These are phyloP conservation scores for Xylariaceae sp. DNA, from an alignment of 2,329 filamentous ascomycete genomes.

Conservation along the genomic window DNA sequence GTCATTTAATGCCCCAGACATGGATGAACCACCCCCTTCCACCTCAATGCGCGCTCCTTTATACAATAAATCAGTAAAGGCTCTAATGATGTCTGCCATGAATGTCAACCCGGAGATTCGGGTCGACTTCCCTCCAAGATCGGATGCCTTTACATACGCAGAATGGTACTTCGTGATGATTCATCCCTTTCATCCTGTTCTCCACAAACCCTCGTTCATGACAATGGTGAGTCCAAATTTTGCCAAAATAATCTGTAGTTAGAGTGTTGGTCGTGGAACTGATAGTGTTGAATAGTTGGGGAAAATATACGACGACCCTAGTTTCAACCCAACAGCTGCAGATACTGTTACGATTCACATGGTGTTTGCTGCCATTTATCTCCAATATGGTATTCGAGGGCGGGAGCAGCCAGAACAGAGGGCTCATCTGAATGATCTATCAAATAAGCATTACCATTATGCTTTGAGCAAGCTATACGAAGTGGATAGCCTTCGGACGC, in stretches of 20 bases:
- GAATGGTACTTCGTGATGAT: conserved; percentile 75
- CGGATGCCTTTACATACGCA: conserved; percentile 65
- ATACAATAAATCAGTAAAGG: conserved; percentile 71
- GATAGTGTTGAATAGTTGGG: conserved; percentile 44
- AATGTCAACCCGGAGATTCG: conserved; percentile 57
- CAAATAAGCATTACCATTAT: conserved; percentile 78
- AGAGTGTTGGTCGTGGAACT: conserved; percentile 13
- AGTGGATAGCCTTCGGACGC: conserved; percentile 57
- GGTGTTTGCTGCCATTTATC: conserved; percentile 75
- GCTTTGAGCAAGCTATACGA: conserved; percentile 67
- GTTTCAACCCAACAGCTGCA: conserved; percentile 58
- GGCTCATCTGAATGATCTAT: conserved; percentile 58
- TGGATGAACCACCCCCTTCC: conserved; percentile 56
- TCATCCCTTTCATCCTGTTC: conserved; percentile 68
- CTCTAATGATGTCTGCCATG: conserved; percentile 64
- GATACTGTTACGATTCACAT: conserved; percentile 73
- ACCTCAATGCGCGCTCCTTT: conserved; percentile 42
- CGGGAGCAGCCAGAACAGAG: conserved; percentile 53
- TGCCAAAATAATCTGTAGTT: background rate
- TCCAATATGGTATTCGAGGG: conserved; percentile 73
- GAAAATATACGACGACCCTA: conserved; percentile 67
- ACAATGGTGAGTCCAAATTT: conserved; percentile 51
- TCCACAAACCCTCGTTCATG: conserved; percentile 76
- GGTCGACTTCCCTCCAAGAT: conserved; percentile 60
- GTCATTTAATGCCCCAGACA: conserved; percentile 65